Evolutionary conservation across 352 stramenopile species (phyloP), one percentile per base, ranked within the genome.

Genomic region (Phytophthora hybrid): DNA sequence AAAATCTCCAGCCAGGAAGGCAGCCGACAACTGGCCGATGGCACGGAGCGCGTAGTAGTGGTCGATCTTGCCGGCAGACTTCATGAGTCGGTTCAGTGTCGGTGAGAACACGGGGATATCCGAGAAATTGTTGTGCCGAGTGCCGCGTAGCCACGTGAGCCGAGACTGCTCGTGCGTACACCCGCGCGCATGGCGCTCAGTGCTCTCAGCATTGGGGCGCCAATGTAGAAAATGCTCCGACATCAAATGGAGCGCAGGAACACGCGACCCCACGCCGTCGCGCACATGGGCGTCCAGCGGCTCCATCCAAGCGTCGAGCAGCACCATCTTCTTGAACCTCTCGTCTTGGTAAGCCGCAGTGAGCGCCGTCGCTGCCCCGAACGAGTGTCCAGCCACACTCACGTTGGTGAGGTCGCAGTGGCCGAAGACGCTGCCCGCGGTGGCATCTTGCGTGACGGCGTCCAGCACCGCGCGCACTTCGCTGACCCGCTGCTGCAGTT

Each of bases 101-200:
- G 84, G 86, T 37, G 86, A 91, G 63, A 93, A 93, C 29, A 92
- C 55, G 3, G 83, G 76, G 29, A 93, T 69, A 41, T 93, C 86
- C 31, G 80, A 90, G 37, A 93, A 93, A 64, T 93, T 91, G 77
- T 91, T 92, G 84, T 93, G 86, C 10, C 79, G 71, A 16, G 81
- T 77, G 47, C 71, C 76, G 0, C 71, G 71, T 59, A 92, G 59
- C 44, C 81, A 82, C 31, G 79, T 80, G 34, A 90, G 71, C 34
- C 67, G 70, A 11, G 79, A 81, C 2, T 79, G 19, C 1, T 44
- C 53, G 41, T 92, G 77, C 13, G 75, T 82, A 59, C 73, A 85
- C 23, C 80, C 81, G 26, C 59, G 46, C 1, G 63, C 71, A 56
- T 90, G 80, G 41, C 71, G 66, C 59, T 84, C 69, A n/a, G 81